A percentile compares a stretch with the other conserved stretches of the same genome.
These are phyloP conservation scores for Phyllosticta ampelicida DNA, from an alignment of 2,329 filamentous ascomycete species.

Conservation along the genomic window DNA sequence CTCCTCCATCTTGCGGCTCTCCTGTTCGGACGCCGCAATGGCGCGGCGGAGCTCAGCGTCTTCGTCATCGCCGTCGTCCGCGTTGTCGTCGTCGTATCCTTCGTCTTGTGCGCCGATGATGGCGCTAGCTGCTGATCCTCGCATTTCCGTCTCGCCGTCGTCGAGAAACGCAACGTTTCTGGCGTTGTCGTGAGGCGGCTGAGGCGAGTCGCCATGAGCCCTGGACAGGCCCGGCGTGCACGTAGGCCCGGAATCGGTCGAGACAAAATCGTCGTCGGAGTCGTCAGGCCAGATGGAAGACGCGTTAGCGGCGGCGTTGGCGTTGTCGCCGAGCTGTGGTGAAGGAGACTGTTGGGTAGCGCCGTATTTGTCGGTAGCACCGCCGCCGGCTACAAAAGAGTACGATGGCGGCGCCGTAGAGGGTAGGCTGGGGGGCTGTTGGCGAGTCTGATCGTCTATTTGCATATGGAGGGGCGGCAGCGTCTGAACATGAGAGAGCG, in stretches of 20 bases:
- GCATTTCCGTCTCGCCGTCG: slow-evolving; percentile 15
- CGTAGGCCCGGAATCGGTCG: not conserved
- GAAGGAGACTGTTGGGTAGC: no score
- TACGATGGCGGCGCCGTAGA: not conserved
- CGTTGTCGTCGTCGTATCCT: slow-evolving; percentile 19
- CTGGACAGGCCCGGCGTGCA: not conserved
- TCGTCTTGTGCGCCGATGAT: not conserved
- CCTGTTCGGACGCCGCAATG: slow-evolving; percentile 20
- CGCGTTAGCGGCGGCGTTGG: not conserved
- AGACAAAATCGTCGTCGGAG: slow-evolving; percentile 12
- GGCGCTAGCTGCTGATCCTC: slow-evolving; percentile 21
- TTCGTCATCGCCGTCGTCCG: slow-evolving; percentile 13
- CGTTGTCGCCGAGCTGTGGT: no score
- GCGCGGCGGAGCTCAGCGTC: slow-evolving; percentile 27
- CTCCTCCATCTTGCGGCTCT: slow-evolving; percentile 13
- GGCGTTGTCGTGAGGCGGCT: not conserved
- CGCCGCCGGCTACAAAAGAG: not conserved
- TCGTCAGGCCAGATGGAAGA: not conserved
- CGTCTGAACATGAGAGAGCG: not conserved
- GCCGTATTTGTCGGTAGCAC: no score
- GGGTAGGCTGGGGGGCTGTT: not conserved
- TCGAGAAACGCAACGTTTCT: slow-evolving; percentile 3
- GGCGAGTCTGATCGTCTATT: not conserved
- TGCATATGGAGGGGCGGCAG: not conserved
- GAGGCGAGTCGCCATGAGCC: not conserved